phyloP scores from a whole-genome alignment of 2,329 filamentous ascomycete genomes.

The Diaporthe ilicicola region DNA sequence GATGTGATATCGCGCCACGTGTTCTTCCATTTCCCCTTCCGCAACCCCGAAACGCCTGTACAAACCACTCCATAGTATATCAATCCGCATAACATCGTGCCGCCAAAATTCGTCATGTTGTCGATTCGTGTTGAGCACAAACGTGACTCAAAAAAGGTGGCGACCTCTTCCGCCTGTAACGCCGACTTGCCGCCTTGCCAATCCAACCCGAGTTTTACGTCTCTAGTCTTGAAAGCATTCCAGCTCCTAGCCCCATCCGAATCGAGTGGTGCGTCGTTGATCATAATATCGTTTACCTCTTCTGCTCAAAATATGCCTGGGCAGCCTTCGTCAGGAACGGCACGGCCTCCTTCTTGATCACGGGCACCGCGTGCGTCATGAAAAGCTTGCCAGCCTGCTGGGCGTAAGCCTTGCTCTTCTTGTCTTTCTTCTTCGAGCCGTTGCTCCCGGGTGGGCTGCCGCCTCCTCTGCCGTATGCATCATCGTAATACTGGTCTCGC shows the following conservation, averaged over 20 bases:
- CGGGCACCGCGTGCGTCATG: conserved; percentile 32
- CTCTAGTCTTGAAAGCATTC: background rate
- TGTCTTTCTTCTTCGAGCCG: conserved; percentile 6
- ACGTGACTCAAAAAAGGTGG: background rate
- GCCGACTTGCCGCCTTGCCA: background rate
- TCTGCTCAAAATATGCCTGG: conserved; percentile 32
- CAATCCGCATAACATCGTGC: background rate
- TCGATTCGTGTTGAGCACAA: background rate
- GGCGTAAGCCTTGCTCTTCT: conserved; percentile 29
- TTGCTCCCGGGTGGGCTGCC: conserved; percentile 2
- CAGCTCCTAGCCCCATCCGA: background rate
- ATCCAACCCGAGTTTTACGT: background rate
- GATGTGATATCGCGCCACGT: background rate
- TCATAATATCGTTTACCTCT: conserved; percentile 8
- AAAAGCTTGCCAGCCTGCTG: conserved; percentile 33
- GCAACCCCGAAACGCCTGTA: background rate
- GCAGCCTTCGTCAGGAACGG: conserved; percentile 33
- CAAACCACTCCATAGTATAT: background rate
- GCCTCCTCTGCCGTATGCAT: background rate
- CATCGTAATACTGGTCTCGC: conserved; percentile 14
- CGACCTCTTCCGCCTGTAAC: conserved; percentile 18
- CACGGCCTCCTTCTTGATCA: conserved; percentile 34
- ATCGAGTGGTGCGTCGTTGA: background rate
- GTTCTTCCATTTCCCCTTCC: background rate
- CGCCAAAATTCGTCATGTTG: background rate